Conservation (phyloP, 768 basidiomycete species). For the Pulveroboletus sp. region DNA sequence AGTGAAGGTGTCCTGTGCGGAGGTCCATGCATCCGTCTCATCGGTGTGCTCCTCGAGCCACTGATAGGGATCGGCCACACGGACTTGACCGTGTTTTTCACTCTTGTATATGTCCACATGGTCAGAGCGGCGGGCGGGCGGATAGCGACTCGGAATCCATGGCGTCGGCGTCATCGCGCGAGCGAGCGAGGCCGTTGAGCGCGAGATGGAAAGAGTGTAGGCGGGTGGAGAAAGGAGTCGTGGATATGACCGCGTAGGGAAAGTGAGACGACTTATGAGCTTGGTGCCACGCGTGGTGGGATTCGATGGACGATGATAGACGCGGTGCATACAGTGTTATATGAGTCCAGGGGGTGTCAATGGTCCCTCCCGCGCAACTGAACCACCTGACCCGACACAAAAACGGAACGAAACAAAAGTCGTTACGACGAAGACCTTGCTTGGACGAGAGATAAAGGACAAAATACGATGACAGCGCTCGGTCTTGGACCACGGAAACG, state of each 20-base stretch:
- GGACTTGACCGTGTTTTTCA: constrained; percentile 54
- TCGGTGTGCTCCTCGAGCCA: constrained; percentile 65
- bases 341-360: constrained; percentile 29
- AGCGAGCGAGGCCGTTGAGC: constrained; percentile 8
- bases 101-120: constrained; percentile 68
- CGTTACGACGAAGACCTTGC: not conserved
- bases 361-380: constrained; percentile 24
- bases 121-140: constrained; percentile 58
- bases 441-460: constrained; percentile 4
- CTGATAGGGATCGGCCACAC: constrained; percentile 64
- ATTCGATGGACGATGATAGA: constrained; percentile 14
- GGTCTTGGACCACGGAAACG: no score
- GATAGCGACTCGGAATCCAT: constrained; percentile 60
- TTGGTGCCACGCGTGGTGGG: constrained; percentile 18
- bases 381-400: no score
- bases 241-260: constrained; percentile 7
- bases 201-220: not conserved
- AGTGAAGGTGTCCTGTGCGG: constrained; percentile 56
- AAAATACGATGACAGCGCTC: no score
- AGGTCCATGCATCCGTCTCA: constrained; percentile 64
- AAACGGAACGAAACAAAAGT: no score
- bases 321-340: constrained; percentile 7
- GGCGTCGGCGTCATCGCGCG: constrained; percentile 36
- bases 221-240: constrained; percentile 2
- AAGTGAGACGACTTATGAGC: constrained; percentile 17